These are phyloP conservation scores for Cyclotella baltica DNA, from an alignment of 108 stramenopile species.

Conservation along the genomic window DNA sequence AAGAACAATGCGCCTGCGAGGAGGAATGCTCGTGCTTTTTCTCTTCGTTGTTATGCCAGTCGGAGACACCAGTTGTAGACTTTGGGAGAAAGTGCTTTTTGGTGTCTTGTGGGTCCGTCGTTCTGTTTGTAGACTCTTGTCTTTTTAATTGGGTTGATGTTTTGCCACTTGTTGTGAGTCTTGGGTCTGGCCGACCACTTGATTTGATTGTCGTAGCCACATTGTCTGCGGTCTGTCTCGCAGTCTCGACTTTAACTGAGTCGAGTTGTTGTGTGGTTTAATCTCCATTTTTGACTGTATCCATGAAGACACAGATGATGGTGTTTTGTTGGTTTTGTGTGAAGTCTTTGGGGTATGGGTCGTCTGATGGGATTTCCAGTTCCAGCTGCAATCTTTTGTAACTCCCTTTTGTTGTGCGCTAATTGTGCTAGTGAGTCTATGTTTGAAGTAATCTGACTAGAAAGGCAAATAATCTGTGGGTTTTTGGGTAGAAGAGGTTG, in stretches of 20 bases:
- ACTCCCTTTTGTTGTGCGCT: conserved; percentile 18
- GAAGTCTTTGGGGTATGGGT: neutral
- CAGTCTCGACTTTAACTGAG: conserved; percentile 9
- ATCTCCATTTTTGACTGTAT: neutral
- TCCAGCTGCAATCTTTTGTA: conserved; percentile 14
- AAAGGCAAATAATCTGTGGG: conserved; percentile 7
- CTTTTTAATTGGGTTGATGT: neutral
- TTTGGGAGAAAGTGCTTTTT: conserved; percentile 19
- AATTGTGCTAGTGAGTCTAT: conserved; percentile 18
- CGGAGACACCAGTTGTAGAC: conserved; percentile 10
- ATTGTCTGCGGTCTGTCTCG: neutral
- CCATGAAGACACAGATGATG: conserved; percentile 27
- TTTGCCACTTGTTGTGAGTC: neutral
- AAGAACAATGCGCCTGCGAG: conserved; percentile 25
- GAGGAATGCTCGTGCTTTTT: neutral
- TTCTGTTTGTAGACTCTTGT: conserved; percentile 5
- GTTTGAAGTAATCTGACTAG: neutral
- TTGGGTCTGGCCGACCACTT: conserved; percentile 26
- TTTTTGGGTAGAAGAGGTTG: conserved; percentile 7
- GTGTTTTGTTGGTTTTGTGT: conserved; percentile 2
- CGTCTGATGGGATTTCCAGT: neutral
- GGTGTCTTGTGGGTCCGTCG: conserved; percentile 11
- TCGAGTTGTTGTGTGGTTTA: neutral
- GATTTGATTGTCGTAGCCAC: conserved; percentile 9
- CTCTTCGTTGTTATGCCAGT: conserved; percentile 3